These are phyloP conservation scores for Fusarium sp. DNA, from an alignment of 2,329 filamentous ascomycete species.

Conservation along the genomic window DNA sequence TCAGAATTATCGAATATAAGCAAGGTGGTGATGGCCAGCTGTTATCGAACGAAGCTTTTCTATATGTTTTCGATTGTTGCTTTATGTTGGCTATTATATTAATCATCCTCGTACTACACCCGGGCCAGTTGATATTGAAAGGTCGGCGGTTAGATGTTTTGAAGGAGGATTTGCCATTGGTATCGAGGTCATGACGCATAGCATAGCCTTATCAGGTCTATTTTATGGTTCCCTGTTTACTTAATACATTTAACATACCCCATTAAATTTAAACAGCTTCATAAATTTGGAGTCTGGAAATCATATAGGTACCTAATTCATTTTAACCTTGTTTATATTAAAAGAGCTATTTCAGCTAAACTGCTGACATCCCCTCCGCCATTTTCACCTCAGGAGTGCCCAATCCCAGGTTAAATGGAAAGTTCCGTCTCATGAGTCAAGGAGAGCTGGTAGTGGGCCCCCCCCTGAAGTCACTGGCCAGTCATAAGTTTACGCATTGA, in stretches of 20 bases:
- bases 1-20: background rate
- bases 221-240: too few relatives aligned
- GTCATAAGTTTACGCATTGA: background rate
- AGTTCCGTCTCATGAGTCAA: background rate
- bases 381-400: background rate
- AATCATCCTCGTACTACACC: background rate
- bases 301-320: too few relatives aligned
- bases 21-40: background rate
- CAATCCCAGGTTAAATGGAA: background rate
- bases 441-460: background rate
- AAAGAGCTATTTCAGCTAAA: too few relatives aligned
- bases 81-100: background rate
- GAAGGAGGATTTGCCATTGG: background rate
- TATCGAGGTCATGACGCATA: background rate
- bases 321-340: too few relatives aligned
- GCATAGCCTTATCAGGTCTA: too few relatives aligned
- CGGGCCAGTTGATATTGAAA: background rate
- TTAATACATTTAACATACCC: too few relatives aligned
- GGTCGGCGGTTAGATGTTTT: background rate
- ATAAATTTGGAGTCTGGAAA: too few relatives aligned
- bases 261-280: too few relatives aligned
- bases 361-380: accelerated
- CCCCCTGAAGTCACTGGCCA: background rate
- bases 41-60: background rate
- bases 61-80: background rate